phyloP scores from a whole-genome alignment of 2,329 filamentous ascomycete species.

The Trichoderma afroharzianum region DNA sequence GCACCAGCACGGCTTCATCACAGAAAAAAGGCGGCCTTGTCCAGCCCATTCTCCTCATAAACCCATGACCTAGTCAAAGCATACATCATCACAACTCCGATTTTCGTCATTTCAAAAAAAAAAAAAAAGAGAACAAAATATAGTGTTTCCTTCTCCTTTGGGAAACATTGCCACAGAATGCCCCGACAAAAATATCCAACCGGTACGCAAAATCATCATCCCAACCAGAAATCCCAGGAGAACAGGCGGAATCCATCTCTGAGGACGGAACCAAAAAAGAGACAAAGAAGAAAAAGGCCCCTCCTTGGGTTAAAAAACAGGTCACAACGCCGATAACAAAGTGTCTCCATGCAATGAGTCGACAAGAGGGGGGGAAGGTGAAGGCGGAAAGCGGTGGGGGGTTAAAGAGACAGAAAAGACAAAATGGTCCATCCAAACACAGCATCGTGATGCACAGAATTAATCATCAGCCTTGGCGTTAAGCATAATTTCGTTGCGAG shows the following conservation, averaged over 20 bases:
- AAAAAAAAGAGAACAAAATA: not conserved
- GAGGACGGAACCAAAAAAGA: not conserved
- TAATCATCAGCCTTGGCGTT: constrained; percentile 19
- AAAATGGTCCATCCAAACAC: not conserved
- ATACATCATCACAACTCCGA: constrained; percentile 16
- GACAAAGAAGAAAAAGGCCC: not conserved
- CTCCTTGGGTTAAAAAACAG: constrained; percentile 9
- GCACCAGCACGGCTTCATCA: not conserved
- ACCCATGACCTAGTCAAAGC: not conserved
- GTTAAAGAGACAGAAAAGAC: not conserved
- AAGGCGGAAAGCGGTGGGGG: not conserved
- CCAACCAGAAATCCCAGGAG: not conserved
- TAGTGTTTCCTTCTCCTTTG: not conserved
- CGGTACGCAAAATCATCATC: constrained; percentile 5
- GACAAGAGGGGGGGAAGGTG: not conserved
- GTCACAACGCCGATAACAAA: constrained; percentile 14
- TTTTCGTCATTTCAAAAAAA: not conserved
- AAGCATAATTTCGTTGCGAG: constrained; percentile 40
- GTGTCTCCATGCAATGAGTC: constrained; percentile 10
- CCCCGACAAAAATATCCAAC: constrained; percentile 20
- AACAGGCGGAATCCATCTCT: not conserved
- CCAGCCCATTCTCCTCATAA: not conserved
- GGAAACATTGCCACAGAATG: not conserved
- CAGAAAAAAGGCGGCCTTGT: not conserved
- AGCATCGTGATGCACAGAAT: not conserved